Conservation (phyloP, 192 early-diverging fungal genomes). For the Coemansia sp. region DNA sequence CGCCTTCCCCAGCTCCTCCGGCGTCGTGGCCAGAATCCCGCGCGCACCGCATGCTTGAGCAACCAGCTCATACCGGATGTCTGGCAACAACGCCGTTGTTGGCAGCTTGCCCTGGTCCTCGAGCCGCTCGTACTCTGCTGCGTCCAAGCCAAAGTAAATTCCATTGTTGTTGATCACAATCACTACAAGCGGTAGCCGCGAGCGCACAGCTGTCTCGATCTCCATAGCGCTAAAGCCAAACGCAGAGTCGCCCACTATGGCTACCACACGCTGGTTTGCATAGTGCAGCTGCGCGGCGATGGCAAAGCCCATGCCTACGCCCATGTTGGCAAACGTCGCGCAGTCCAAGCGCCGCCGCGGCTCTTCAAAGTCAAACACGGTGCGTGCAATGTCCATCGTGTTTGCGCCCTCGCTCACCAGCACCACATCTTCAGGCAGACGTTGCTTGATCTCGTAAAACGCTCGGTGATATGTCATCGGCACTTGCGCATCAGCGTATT, state of each 20-base stretch:
- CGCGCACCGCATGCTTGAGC: constrained; percentile 65
- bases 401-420: constrained; percentile 75
- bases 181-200: constrained; percentile 63
- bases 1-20: constrained; percentile 57
- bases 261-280: constrained; percentile 56
- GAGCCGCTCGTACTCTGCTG: constrained; percentile 50
- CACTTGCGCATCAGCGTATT: constrained; percentile 43
- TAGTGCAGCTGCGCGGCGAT: constrained; percentile 66
- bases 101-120: constrained; percentile 52
- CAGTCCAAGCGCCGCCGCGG: constrained; percentile 70
- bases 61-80: constrained; percentile 68
- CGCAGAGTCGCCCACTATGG: constrained; percentile 73
- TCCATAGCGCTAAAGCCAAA: constrained; percentile 83
- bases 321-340: constrained; percentile 76
- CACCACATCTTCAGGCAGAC: constrained; percentile 57
- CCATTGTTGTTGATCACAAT: constrained; percentile 80
- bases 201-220: constrained; percentile 68
- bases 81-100: constrained; percentile 62
- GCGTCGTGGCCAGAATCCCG: constrained; percentile 61
- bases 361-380: constrained; percentile 62
- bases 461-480: constrained; percentile 71
- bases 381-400: constrained; percentile 78
- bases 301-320: constrained; percentile 74
- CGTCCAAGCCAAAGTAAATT: constrained; percentile 68
- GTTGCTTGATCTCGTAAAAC: constrained; percentile 64